Base-by-base conservation (phyloP, 106 monocot genomes). In the Allium fistulosum region DNA sequence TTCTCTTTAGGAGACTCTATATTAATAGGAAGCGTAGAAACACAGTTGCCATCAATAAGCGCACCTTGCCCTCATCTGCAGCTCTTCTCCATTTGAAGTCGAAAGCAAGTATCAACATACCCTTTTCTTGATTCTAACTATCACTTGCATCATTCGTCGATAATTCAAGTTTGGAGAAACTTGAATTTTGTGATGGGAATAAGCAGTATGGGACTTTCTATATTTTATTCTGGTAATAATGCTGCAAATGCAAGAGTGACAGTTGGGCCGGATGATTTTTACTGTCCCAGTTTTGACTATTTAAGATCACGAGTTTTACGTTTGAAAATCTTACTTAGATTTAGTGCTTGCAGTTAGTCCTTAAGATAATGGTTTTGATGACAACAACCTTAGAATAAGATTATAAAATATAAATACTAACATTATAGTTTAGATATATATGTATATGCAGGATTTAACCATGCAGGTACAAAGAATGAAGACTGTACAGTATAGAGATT, bases 161-260 rank as follows among this genome's bases (percentile, higher is more conserved):
- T 99, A 61, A 82, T 86, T 67, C 99, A 99, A 57, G 99, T 99
- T 6, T 99, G 99, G 99, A 92, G 97, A 10, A 90, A 85, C 65
- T 65, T 76, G 0, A 80, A 69, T 15, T 15, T 87, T 9, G 87
- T 79, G 7, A 90, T 99, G 90, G 99, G 85, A 50, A 61, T 85
- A 57, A 85, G 79, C 61, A 87, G 93, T 4, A 85, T 80, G 79
- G 99, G 99, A 2, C 50, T 99, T 7, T 93, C 75, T 71, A 87
- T 87, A 13, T 99, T 93, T 61, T 83, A 93, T 69, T 62, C 82
- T 15, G 26, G 62, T 2, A 77, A 67, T 56, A 78, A 84, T 50
- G 81, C 76, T 13, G 61, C 76, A 7, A 61, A 47, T 15, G 78
- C 61, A 22, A 80, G 67, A 59, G 90, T 90, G 65, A 77, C 56